These are phyloP conservation scores for Scutellaria galericulata DNA, from an alignment of 257 asterid genomes.

Conservation along the genomic window DNA sequence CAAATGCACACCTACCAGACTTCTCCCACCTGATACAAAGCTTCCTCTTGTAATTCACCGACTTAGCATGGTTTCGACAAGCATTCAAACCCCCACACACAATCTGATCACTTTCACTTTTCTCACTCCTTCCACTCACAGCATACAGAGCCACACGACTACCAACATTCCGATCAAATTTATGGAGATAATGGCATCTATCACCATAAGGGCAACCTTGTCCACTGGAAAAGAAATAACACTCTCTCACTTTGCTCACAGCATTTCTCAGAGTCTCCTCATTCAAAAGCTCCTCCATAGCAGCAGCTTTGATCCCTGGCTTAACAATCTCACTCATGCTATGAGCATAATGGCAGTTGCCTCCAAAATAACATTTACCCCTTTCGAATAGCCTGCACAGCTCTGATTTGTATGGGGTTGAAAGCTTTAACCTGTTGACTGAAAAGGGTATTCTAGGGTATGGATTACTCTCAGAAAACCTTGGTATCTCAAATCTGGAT, in stretches of 20 bases:
- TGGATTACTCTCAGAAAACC: conserved; percentile 21
- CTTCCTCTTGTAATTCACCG: conserved; percentile 39
- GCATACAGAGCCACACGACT: not conserved
- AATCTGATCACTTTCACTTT: conserved; percentile 22
- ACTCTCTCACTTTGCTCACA: conserved; percentile 18
- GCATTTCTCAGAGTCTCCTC: conserved; percentile 21
- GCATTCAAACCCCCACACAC: conserved; percentile 18
- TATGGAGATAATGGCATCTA: conserved; percentile 40
- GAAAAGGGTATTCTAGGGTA: conserved; percentile 32
- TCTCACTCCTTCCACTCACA: conserved; percentile 21
- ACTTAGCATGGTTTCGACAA: conserved; percentile 9
- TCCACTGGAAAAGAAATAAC: conserved; percentile 35
- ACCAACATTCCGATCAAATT: conserved; percentile 4
- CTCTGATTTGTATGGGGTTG: conserved; percentile 29
- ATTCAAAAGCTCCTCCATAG: conserved; percentile 13
- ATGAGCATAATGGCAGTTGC: conserved; percentile 48
- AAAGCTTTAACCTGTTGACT: conserved; percentile 30
- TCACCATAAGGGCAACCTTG: conserved; percentile 52
- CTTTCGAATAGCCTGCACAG: conserved; percentile 46
- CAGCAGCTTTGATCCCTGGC: conserved; percentile 17
- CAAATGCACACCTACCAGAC: conserved; percentile 45
- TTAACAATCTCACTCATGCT: conserved; percentile 29
- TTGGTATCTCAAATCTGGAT: conserved; percentile 35
- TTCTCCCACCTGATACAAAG: conserved; percentile 48
- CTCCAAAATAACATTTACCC: conserved; percentile 52